Conservation (phyloP, 1,284 basidiomycete genomes). For the Ustanciosporium gigantosporum region DNA sequence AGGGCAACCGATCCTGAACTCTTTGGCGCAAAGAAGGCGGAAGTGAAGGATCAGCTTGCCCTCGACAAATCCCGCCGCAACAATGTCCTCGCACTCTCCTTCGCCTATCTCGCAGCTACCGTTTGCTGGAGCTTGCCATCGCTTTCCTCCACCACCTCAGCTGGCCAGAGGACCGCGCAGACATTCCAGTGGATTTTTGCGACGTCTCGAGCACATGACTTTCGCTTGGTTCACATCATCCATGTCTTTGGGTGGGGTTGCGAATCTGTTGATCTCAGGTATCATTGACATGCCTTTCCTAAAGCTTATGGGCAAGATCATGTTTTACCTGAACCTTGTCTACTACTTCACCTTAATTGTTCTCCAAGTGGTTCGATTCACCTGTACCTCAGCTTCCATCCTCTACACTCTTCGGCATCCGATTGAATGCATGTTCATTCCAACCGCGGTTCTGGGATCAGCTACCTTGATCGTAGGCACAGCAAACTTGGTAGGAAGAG, state of each 20-base stretch:
- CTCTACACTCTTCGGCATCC: constrained; percentile 14
- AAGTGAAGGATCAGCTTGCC: too few relatives aligned
- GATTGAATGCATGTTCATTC: constrained; percentile 32
- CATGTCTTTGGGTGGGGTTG: constrained; percentile 25
- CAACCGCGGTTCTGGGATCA: constrained; percentile 11
- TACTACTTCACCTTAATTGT: constrained; percentile 7
- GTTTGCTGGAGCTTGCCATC: too few relatives aligned
- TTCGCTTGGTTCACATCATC: constrained; percentile 29
- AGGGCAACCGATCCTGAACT: too few relatives aligned
- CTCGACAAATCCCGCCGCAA: too few relatives aligned
- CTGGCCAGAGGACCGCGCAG: not conserved
- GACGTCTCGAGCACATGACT: constrained; percentile 16
- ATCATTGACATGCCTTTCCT: constrained; percentile 6
- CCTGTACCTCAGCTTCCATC: constrained; percentile 1
- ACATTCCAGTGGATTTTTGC: not conserved
- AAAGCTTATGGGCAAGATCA: constrained; percentile 6
- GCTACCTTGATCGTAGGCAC: constrained; percentile 20
- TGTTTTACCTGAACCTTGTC: constrained; percentile 14
- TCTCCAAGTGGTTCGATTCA: constrained; percentile 12
- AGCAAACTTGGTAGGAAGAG: not conserved
- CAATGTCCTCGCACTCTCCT: too few relatives aligned
- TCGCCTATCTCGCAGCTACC: too few relatives aligned
- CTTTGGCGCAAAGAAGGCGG: too few relatives aligned
- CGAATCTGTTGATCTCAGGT: constrained; percentile 16
- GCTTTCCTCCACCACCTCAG: not conserved